Conservation (phyloP, 2,329 filamentous ascomycete species). For the Ascochyta pisi region DNA sequence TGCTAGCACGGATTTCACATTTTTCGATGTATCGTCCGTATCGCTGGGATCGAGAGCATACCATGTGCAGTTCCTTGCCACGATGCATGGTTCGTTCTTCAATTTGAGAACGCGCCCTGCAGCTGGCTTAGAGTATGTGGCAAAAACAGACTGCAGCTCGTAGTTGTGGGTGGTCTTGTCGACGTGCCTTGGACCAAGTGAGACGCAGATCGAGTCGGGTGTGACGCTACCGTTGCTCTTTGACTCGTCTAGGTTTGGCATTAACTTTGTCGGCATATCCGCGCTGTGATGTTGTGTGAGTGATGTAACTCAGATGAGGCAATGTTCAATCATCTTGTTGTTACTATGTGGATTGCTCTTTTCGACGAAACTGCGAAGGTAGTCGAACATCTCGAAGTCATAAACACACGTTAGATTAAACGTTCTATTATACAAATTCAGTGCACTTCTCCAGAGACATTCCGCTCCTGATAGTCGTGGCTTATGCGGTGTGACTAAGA, state of each 20-base stretch:
- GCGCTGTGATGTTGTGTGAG: too few relatives aligned
- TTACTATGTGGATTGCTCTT: neutral
- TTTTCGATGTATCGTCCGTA: conserved; percentile 1
- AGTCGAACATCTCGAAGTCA: neutral
- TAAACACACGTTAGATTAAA: conserved; percentile 35
- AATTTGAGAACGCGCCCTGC: conserved; percentile 22
- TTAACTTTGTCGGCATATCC: too few relatives aligned
- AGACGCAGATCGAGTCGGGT: conserved; percentile 29
- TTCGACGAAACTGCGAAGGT: neutral
- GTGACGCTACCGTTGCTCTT: conserved; percentile 32
- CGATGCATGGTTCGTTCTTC: conserved; percentile 19
- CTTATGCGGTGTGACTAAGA: conserved; percentile 48
- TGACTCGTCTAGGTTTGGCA: too few relatives aligned
- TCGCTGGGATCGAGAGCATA: conserved; percentile 23
- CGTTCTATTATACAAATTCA: conserved; percentile 49
- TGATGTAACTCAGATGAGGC: too few relatives aligned
- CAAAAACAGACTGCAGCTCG: conserved; percentile 25
- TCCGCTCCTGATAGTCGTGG: conserved; percentile 49
- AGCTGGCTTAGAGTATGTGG: conserved; percentile 11
- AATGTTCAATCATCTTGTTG: conserved; percentile 23
- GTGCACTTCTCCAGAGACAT: too few relatives aligned
- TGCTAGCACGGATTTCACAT: conserved; percentile 1
- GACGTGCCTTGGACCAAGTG: conserved; percentile 29
- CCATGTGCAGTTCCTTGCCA: conserved; percentile 24
- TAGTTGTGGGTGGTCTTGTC: conserved; percentile 32